A percentile compares a stretch with the other conserved stretches of the same genome.
phyloP scores from a whole-genome alignment of 345 rosid species.

The Rhodamnia rubescens region DNA sequence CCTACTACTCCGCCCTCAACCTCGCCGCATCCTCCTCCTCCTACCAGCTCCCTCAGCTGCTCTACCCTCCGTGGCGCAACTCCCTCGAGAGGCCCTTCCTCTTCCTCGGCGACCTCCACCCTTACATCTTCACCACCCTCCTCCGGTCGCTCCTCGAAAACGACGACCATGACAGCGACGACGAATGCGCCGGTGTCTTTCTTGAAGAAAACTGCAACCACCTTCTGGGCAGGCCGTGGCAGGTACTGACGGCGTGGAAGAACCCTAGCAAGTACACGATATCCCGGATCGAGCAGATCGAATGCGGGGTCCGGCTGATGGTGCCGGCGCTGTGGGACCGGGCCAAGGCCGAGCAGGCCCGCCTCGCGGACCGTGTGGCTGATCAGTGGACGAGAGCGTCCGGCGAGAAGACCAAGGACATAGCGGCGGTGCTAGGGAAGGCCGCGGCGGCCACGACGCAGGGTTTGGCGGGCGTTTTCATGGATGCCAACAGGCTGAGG shows the following conservation, averaged over 20 bases:
- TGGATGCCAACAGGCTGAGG: conserved; percentile 64
- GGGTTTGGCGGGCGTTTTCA: conserved; percentile 40
- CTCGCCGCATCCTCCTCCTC: conserved; percentile 29
- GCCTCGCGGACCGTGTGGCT: conserved; percentile 33
- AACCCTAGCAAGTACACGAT: conserved; percentile 32
- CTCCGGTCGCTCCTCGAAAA: conserved; percentile 51
- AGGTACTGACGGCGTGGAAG: conserved; percentile 49
- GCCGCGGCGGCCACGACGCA: conserved; percentile 27
- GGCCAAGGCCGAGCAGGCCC: conserved; percentile 32
- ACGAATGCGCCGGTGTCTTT: neutral
- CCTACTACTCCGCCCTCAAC: conserved; percentile 74
- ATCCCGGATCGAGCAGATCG: conserved; percentile 53
- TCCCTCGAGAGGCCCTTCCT: conserved; percentile 65
- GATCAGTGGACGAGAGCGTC: conserved; percentile 28
- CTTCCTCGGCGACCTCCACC: conserved; percentile 85
- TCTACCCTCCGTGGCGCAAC: conserved; percentile 70
- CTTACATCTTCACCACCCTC: conserved; percentile 69
- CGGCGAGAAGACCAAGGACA: neutral
- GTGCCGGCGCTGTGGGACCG: conserved; percentile 49
- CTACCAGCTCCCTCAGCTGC: conserved; percentile 45
- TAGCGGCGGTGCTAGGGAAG: neutral
- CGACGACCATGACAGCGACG: conserved; percentile 6
- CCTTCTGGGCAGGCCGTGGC: conserved; percentile 18
- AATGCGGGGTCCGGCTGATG: conserved; percentile 68
- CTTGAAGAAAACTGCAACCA: neutral